Conservation (phyloP, 73 alveolate genomes). For the Diophrys appendiculata region DNA sequence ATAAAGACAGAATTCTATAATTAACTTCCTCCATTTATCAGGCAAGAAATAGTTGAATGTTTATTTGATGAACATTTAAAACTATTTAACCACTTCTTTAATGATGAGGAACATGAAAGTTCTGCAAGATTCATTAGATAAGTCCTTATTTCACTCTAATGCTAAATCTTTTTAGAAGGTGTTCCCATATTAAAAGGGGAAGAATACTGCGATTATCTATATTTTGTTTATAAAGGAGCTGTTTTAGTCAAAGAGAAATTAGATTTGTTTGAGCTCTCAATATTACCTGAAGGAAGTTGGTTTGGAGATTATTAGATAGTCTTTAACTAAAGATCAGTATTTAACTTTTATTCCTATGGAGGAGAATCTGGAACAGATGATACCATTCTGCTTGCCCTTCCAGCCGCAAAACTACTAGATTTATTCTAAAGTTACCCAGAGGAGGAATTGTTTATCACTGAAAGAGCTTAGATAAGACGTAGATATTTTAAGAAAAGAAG, state of each 20-base stretch:
- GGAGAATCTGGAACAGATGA: too few species aligned
- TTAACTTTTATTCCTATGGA: slow-evolving; percentile 5
- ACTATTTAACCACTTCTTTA: background rate
- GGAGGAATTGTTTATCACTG: slow-evolving; percentile 21
- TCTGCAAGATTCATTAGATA: background rate
- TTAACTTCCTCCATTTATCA: background rate
- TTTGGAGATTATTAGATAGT: slow-evolving; percentile 56
- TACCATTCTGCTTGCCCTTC: slow-evolving; percentile 28
- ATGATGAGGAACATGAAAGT: slow-evolving; percentile 43
- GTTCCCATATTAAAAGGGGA: background rate
- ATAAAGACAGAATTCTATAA: background rate
- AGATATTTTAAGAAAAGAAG: slow-evolving; percentile 45
- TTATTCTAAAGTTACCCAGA: slow-evolving; percentile 38
- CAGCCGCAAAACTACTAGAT: slow-evolving; percentile 14
- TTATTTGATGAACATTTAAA: background rate
- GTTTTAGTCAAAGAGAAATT: slow-evolving; percentile 23
- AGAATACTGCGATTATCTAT: background rate
- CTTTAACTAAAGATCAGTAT: slow-evolving; percentile 21
- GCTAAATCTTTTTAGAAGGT: background rate
- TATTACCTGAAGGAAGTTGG: slow-evolving; percentile 44
- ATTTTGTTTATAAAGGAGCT: slow-evolving; percentile 46
- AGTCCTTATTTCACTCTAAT: background rate
- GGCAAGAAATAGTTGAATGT: background rate
- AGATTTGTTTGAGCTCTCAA: slow-evolving; percentile 24
- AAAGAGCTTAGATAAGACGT: slow-evolving; percentile 47